Evolutionary conservation across 202 grass and related monocot species (phyloP).

Genomic region (Zizania palustris): DNA sequence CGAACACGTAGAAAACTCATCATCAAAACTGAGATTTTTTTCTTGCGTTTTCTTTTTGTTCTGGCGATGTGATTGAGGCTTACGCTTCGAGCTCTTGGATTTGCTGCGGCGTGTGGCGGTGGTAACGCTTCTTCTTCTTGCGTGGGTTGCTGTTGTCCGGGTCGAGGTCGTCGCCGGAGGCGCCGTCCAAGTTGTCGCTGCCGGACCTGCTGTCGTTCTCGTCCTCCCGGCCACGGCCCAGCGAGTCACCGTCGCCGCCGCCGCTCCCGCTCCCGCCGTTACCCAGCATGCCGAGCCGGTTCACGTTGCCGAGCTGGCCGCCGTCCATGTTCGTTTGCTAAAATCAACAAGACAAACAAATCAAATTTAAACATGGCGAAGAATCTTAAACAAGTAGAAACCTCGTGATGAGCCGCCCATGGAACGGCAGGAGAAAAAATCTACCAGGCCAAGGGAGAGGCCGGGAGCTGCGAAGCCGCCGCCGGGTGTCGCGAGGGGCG

Average conservation of each 20-base stretch:
- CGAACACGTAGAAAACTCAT: neutral
- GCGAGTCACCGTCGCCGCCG: slow-evolving; percentile 52
- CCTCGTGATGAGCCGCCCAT: neutral
- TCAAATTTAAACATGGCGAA: neutral
- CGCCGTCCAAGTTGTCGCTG: slow-evolving; percentile 83
- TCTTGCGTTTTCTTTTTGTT: neutral
- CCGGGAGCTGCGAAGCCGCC: slow-evolving; percentile 52
- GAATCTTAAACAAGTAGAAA: neutral
- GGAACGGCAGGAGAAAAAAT: neutral
- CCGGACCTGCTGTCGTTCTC: slow-evolving; percentile 95
- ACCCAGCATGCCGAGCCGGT: slow-evolving; percentile 38
- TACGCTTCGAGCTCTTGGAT: slow-evolving; percentile 98
- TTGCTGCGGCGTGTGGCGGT: slow-evolving; percentile 96
- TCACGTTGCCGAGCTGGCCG: slow-evolving; percentile 46
- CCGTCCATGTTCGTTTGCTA: slow-evolving; percentile 76
- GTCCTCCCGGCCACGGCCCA: slow-evolving; percentile 69
- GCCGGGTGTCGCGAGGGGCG: slow-evolving; percentile 42
- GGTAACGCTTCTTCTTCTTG: slow-evolving; percentile 94
- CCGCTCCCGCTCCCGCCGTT: slow-evolving; percentile 29
- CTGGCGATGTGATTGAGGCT: neutral
- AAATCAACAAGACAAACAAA: neutral
- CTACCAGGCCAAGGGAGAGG: slow-evolving; percentile 93
- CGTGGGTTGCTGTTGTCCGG: slow-evolving; percentile 70
- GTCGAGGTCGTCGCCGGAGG: slow-evolving; percentile 80
- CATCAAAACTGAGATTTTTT: neutral